A percentile compares a stretch with the other conserved stretches of the same genome.
Evolutionary conservation across 73 alveolate genomes (phyloP).

Genomic region (Loxodes magnus): DNA sequence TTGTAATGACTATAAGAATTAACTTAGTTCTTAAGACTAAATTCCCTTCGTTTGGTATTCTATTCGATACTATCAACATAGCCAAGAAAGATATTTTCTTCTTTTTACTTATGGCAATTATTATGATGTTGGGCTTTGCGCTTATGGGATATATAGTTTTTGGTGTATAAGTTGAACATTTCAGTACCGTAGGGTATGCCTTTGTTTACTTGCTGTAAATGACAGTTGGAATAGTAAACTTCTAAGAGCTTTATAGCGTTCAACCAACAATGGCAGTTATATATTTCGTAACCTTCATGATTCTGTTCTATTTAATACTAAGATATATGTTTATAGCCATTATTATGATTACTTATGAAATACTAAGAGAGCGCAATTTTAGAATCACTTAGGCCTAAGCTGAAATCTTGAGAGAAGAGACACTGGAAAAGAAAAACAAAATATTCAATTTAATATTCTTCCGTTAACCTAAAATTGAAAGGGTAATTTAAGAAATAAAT

Average conservation of each 20-base stretch:
- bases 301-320: constrained; percentile 18
- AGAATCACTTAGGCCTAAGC: constrained; percentile 48
- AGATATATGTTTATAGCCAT: constrained; percentile 39
- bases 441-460: background rate
- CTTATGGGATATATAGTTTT: constrained; percentile 17
- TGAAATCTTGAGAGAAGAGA: constrained; percentile 26
- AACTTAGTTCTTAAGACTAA: constrained; percentile 28
- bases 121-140: constrained; percentile 5
- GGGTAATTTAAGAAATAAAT: background rate
- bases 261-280: constrained; percentile 12
- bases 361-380: constrained; percentile 22
- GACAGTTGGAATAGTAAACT: constrained; percentile 9
- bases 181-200: constrained; percentile 9
- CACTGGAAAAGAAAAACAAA: constrained; percentile 12
- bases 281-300: constrained; percentile 15
- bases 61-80: constrained; percentile 42
- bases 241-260: background rate
- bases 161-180: constrained; percentile 17
- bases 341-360: constrained; percentile 38
- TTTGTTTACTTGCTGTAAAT: constrained; percentile 15
- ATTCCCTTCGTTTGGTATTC: constrained; percentile 62
- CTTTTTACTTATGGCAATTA: constrained; percentile 19
- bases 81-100: constrained; percentile 35
- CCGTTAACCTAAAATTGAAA: background rate
- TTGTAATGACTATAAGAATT: constrained; percentile 30